Conservation (phyloP, 2,329 filamentous ascomycete species). For the Simplicillium aogashimaense region DNA sequence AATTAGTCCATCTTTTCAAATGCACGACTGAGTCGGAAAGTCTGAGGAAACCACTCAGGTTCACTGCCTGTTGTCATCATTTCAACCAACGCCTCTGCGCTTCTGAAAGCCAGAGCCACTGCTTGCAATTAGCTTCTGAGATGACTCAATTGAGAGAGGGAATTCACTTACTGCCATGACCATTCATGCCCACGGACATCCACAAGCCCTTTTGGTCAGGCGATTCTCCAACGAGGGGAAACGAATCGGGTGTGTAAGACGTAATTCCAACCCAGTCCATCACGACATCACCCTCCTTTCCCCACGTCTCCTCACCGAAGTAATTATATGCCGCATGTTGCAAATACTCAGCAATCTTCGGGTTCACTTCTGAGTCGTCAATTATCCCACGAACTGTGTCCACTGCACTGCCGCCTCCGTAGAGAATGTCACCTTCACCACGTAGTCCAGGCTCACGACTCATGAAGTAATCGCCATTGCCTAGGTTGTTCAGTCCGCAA, state of each 20-base stretch:
- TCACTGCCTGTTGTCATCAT: constrained; percentile 35
- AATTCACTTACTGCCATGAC: constrained; percentile 41
- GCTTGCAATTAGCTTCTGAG: neutral
- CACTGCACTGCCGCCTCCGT: constrained; percentile 13
- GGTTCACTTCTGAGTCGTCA: constrained; percentile 43
- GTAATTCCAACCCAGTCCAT: constrained; percentile 47
- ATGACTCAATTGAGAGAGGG: neutral
- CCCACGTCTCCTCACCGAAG: constrained; percentile 35
- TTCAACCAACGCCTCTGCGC: constrained; percentile 43
- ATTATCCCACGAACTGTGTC: constrained; percentile 21
- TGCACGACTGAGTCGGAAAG: constrained; percentile 38
- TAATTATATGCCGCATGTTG: constrained; percentile 29
- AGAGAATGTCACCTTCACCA: constrained; percentile 19
- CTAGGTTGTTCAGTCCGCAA: constrained; percentile 13
- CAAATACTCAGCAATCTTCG: constrained; percentile 38
- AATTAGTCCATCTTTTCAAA: constrained; percentile 2
- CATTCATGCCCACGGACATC: constrained; percentile 51
- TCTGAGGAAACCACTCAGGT: constrained; percentile 42
- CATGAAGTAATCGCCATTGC: constrained; percentile 26
- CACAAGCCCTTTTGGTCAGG: constrained; percentile 36
- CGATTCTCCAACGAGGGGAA: constrained; percentile 41
- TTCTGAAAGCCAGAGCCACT: constrained; percentile 51
- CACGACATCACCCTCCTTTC: constrained; percentile 28
- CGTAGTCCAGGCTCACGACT: constrained; percentile 14
- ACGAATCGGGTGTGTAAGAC: constrained; percentile 42